Base-by-base conservation (phyloP, 2,329 filamentous ascomycete species). In the Botryosphaeria dothidea region DNA sequence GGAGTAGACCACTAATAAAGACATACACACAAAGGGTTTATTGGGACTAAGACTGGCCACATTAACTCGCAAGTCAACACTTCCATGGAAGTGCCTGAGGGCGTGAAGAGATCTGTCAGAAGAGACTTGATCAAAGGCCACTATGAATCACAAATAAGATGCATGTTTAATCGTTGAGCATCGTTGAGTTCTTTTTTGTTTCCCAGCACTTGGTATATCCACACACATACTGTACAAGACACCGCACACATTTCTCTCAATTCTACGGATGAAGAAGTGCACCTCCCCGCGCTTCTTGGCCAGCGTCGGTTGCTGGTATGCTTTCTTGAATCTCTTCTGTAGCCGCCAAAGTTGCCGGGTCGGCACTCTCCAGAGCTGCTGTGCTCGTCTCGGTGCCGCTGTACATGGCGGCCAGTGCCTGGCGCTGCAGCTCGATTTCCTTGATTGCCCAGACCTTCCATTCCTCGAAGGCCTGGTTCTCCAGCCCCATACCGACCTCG, bases 401-500 rank as follows among this genome's bases (percentile, higher is more conserved):
- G 58, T 79, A 76, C 43, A 79, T 79, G n/a, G 79, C 77, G 17
- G 83, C 83, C 21, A 76, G 72, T 66, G 78, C 77, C 67, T 85
- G 81, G 66, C 83, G 80, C 67, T 81, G 71, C 4, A 82, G 69
- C 41, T 82, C 80, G 41, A 83, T 80, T 74, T 87, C 80, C 68
- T 81, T 75, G 66, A 77, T 75, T 8, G 93, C 92, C 91, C 92
- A 96, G 27, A 73, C 73, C 84, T 93, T 94, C 95, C 95, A 99
- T 68, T 83, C 81, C 78, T 97, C 92, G 77, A 88, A 96, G 66
- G 88, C 83, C 71, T 85, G 79, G 79, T 96, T 88, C 79, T 99
- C 95, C 62, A 97, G 83, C 67, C 89, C 82, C 87, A 95, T 91
- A 69, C 92, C 88, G 65, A 96, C 83, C 66, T 96, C 89, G 60